Evolutionary conservation across 371 early-diverging fungal species (phyloP), one percentile per base, ranked within the genome.

Genomic region (Mucor racemosus): DNA sequence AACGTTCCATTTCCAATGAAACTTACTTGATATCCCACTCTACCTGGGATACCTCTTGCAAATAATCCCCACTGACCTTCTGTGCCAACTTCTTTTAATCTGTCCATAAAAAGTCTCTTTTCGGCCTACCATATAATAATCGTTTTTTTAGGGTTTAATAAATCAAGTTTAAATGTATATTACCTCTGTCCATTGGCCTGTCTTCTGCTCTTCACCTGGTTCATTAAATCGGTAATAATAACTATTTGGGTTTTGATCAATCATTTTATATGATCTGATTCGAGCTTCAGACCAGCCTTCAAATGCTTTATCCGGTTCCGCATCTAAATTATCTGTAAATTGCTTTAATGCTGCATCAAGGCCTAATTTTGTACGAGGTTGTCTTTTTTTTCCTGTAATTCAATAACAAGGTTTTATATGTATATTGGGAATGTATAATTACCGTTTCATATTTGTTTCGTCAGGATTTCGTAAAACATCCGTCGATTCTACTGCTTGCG

Each of bases 181-280:
- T 71, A 83, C 87, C 69, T 83, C 77, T 11, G 91, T 89, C 96
- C 97, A 96, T 57, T 84, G 87, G 5, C 96, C 95, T 63, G 91
- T 93, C 38, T 90, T 85, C 69, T 96, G 97, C 62, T 89, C 90
- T 75, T 96, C 95, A 13, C 95, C 95, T 0, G 97, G 97, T 0
- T 94, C 96, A 75, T 96, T 96, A 77, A 97, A 97, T 10, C 96
- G 88, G 74, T 97, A 97, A 71, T 97, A 97, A 72, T 96, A 96
- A 33, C 94, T 90, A 79, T 97, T 97, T 40, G 96, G 96, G 60
- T 94, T 94, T 58, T 88, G 88, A 59, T 93, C 89, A 74, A 97
- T 94, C 70, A 89, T 89, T 69, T 91, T 86, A 71, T 92, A 97
- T 0, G 97, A 96, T 64, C 87, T 89, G 55, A 94, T 91, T 17